phyloP scores from a whole-genome alignment of 2,329 filamentous ascomycete genomes.

The Davidsoniella eucalypti region DNA sequence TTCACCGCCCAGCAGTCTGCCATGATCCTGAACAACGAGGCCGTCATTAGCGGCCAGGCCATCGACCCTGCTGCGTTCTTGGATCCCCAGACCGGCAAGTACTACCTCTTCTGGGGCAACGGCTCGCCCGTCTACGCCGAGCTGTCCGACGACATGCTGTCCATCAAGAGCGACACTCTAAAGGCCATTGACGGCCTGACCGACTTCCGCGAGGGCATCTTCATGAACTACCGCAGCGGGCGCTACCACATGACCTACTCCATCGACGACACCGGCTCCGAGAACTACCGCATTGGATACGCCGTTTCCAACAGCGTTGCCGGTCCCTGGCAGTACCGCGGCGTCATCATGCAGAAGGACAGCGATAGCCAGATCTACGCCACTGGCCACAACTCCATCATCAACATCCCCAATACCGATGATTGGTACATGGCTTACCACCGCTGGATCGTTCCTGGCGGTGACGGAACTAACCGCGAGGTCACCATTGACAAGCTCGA shows the following conservation, averaged over 20 bases:
- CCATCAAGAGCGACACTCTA: constrained; percentile 23
- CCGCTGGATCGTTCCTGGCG: constrained; percentile 28
- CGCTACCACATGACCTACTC: constrained; percentile 33
- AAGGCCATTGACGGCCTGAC: constrained; percentile 21
- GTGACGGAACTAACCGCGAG: constrained; percentile 28
- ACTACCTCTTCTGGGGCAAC: constrained; percentile 47
- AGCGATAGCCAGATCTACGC: constrained; percentile 25
- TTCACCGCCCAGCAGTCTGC: constrained; percentile 36
- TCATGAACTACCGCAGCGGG: constrained; percentile 28
- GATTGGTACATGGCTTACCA: constrained; percentile 35
- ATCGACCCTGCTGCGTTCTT: constrained; percentile 47
- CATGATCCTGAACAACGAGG: constrained; percentile 37
- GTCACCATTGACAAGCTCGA: constrained; percentile 25
- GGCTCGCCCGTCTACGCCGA: constrained; percentile 26
- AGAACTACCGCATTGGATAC: constrained; percentile 31
- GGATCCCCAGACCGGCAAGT: constrained; percentile 38
- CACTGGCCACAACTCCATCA: constrained; percentile 28
- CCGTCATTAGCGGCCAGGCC: constrained; percentile 23
- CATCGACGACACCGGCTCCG: constrained; percentile 28
- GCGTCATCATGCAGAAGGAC: constrained; percentile 28
- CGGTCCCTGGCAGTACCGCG: constrained; percentile 29
- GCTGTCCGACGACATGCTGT: constrained; percentile 29
- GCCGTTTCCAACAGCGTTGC: constrained; percentile 23
- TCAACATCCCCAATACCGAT: constrained; percentile 30
- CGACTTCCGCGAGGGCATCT: constrained; percentile 27